These are phyloP conservation scores for Colletotrichum spaethianum DNA, from an alignment of 2,329 filamentous ascomycete genomes.

Conservation along the genomic window DNA sequence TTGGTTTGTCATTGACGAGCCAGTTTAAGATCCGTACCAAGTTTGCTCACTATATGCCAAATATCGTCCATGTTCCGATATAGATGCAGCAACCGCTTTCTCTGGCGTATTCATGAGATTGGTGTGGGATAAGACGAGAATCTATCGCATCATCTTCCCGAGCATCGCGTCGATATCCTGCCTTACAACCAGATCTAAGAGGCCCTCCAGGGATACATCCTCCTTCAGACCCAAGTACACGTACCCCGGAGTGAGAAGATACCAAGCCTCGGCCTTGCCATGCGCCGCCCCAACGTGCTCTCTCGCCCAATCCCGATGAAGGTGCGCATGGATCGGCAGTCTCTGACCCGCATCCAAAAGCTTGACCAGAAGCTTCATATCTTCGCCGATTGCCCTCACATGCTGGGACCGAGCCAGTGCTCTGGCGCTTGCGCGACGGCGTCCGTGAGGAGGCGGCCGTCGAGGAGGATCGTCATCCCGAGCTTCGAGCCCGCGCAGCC, in stretches of 20 bases:
- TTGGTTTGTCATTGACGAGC: background rate
- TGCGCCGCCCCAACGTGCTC: background rate
- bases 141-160: conserved; percentile 31
- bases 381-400: conserved; percentile 37
- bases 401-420: conserved; percentile 43
- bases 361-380: conserved; percentile 39
- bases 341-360: background rate
- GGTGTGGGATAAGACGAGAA: no score
- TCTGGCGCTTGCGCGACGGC: conserved; percentile 39
- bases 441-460: conserved; percentile 41
- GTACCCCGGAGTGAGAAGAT: conserved; percentile 39
- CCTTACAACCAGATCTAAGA: conserved; percentile 34
- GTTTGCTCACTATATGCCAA: no score
- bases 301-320: background rate
- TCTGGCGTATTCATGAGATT: no score
- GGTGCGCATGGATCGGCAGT: background rate
- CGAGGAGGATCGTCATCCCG: conserved; percentile 38
- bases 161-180: conserved; percentile 36
- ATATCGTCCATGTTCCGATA: no score
- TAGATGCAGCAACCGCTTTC: no score
- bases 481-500: conserved; percentile 38
- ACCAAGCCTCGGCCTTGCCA: background rate
- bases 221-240: conserved; percentile 42
- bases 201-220: conserved; percentile 27
- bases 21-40: no score